Conservation (phyloP, 495 filamentous ascomycete species). For the Penicillium arizonense region DNA sequence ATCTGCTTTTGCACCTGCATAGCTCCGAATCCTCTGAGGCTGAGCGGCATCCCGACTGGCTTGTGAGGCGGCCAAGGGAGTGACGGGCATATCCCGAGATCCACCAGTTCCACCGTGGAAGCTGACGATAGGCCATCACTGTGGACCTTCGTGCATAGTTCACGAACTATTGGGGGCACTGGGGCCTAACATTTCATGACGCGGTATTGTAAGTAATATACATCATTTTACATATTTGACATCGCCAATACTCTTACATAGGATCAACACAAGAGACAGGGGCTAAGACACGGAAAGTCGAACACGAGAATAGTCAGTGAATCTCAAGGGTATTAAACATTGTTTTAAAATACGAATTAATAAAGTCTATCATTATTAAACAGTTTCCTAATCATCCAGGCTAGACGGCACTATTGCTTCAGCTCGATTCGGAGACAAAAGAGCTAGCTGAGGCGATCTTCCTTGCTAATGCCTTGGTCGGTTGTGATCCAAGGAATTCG, state of each 20-base stretch:
- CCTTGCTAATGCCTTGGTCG: conserved; percentile 18
- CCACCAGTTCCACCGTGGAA: not conserved
- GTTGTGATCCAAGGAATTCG: conserved; percentile 26
- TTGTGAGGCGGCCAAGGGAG: not conserved
- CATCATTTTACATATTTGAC: not conserved
- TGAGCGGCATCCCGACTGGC: no score
- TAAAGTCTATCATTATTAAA: no score
- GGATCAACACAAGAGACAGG: no score
- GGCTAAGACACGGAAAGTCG: conserved; percentile 1
- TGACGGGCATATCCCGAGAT: not conserved
- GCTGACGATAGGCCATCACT: conserved; percentile 1
- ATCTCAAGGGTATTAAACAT: no score
- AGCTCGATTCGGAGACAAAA: conserved; percentile 19
- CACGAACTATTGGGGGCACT: no score
- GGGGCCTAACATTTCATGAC: not conserved
- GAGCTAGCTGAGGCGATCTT: conserved; percentile 22
- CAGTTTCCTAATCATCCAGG: no score
- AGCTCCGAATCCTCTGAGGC: no score
- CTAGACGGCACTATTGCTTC: not conserved
- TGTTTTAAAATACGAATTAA: no score
- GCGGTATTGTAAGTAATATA: conserved; percentile 11
- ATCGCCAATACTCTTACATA: no score
- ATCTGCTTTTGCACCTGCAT: no score
- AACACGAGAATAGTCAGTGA: not conserved
- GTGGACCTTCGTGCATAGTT: conserved; percentile 1